These are phyloP conservation scores for Cryptosporidium ubiquitum DNA, from an alignment of 169 alveolate genomes.

Conservation along the genomic window DNA sequence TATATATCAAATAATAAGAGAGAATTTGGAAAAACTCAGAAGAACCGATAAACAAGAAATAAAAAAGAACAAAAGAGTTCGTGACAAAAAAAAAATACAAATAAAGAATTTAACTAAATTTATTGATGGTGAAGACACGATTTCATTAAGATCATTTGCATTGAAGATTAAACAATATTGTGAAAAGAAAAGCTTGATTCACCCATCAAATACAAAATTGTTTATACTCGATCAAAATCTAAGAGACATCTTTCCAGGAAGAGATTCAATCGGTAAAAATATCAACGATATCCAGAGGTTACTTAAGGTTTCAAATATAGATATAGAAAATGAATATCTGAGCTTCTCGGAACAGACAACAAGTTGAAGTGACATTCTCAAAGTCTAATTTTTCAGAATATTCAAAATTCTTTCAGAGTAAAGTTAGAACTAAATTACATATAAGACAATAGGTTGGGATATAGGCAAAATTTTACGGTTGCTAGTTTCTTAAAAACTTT, in stretches of 20 bases:
- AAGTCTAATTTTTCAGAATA: background rate
- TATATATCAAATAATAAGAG: constrained; percentile 12
- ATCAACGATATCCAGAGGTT: constrained; percentile 14
- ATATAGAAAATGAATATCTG: background rate
- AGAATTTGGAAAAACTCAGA: background rate
- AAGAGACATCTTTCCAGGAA: constrained; percentile 12
- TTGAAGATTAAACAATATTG: constrained; percentile 33
- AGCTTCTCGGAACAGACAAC: background rate
- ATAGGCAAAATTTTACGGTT: background rate
- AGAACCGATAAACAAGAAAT: constrained; percentile 2
- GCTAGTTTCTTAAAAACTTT: background rate
- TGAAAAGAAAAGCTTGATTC: constrained; percentile 19
- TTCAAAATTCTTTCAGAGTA: background rate
- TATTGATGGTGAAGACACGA: constrained; percentile 9
- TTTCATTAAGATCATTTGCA: constrained; percentile 20
- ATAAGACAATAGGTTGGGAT: background rate
- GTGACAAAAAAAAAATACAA: constrained; percentile 23
- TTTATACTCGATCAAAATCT: constrained; percentile 17
- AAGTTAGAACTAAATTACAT: too few species aligned
- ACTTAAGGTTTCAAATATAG: constrained; percentile 21
- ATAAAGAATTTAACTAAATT: constrained; percentile 3
- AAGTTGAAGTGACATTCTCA: background rate
- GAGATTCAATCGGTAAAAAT: constrained; percentile 36
- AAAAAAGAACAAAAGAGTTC: constrained; percentile 5
- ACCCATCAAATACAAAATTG: constrained; percentile 39